Evolutionary conservation across 192 early-diverging fungal species (phyloP).

Genomic region (Entophlyctis luteolus): DNA sequence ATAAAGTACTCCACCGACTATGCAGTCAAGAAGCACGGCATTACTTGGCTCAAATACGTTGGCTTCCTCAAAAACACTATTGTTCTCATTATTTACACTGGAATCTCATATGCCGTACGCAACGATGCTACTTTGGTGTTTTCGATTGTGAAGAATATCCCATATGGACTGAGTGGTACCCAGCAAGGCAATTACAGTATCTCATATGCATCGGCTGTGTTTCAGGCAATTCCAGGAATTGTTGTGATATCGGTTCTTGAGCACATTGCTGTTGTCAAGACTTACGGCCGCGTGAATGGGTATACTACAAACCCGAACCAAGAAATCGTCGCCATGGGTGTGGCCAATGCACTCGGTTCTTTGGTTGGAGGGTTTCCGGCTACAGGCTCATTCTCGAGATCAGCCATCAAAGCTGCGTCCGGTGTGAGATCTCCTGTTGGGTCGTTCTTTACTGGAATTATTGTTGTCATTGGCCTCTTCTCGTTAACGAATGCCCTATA

Average conservation of each 20-base stretch:
- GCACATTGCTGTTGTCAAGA: constrained; percentile 84
- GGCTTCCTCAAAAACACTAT: constrained; percentile 70
- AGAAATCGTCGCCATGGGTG: constrained; percentile 82
- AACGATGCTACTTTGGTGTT: constrained; percentile 42
- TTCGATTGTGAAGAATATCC: constrained; percentile 66
- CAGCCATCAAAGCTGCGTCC: constrained; percentile 83
- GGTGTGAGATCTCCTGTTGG: constrained; percentile 80
- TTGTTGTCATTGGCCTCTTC: constrained; percentile 83
- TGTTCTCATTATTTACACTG: constrained; percentile 69
- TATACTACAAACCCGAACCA: constrained; percentile 83
- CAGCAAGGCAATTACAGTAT: constrained; percentile 22
- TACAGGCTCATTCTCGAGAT: constrained; percentile 92
- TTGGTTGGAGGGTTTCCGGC: constrained; percentile 88
- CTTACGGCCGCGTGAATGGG: constrained; percentile 78
- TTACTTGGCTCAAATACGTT: constrained; percentile 56
- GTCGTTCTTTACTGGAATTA: constrained; percentile 68
- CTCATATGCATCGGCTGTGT: constrained; percentile 38
- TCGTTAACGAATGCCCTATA: constrained; percentile 78
- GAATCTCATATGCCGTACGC: constrained; percentile 60
- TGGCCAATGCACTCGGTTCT: constrained; percentile 77
- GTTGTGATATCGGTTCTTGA: constrained; percentile 81
- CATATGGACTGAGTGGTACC: constrained; percentile 63
- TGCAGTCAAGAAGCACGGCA: too few relatives aligned
- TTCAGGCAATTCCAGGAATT: constrained; percentile 51
- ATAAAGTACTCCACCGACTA: too few relatives aligned